phyloP scores from a whole-genome alignment of 75 land plant genomes.

The Larix kaempferi region DNA sequence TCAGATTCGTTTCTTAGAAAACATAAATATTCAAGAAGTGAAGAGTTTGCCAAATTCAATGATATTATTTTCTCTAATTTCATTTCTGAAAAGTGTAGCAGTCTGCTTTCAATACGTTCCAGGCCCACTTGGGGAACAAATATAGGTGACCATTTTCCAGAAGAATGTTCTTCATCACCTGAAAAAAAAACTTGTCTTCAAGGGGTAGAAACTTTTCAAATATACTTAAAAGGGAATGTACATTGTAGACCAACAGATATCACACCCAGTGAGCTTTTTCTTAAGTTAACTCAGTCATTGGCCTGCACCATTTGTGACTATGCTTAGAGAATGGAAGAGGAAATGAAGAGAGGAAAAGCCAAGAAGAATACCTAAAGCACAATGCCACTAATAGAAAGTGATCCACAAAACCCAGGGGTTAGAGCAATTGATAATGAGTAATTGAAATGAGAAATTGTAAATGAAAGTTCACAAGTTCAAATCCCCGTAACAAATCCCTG shows the following conservation, averaged over 20 bases:
- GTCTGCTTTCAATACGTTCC: conserved; percentile 43
- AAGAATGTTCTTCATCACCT: background rate
- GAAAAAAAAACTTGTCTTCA: conserved; percentile 2
- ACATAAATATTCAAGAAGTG: conserved; percentile 45
- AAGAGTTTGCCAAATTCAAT: background rate
- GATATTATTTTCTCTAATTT: background rate
- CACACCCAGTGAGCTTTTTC: conserved; percentile 39
- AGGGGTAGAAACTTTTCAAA: conserved; percentile 49
- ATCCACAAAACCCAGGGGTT: too few relatives aligned
- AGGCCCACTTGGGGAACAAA: conserved; percentile 74
- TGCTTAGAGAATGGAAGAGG: too few relatives aligned
- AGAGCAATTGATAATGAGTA: too few relatives aligned
- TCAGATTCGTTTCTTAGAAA: conserved; percentile 29
- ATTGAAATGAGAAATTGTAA: too few relatives aligned
- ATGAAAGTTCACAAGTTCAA: too few relatives aligned
- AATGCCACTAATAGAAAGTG: too few relatives aligned
- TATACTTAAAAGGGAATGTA: conserved; percentile 61
- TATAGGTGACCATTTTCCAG: conserved; percentile 41
- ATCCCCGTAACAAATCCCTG: too few relatives aligned
- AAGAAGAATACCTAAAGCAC: too few relatives aligned
- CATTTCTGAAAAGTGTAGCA: conserved; percentile 32
- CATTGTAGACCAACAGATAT: conserved; percentile 62
- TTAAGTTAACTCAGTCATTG: too few relatives aligned
- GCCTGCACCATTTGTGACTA: too few relatives aligned
- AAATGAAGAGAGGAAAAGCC: too few relatives aligned